Base-by-base conservation (phyloP, 208 protist species). In the Trypanosoma boissoni region DNA sequence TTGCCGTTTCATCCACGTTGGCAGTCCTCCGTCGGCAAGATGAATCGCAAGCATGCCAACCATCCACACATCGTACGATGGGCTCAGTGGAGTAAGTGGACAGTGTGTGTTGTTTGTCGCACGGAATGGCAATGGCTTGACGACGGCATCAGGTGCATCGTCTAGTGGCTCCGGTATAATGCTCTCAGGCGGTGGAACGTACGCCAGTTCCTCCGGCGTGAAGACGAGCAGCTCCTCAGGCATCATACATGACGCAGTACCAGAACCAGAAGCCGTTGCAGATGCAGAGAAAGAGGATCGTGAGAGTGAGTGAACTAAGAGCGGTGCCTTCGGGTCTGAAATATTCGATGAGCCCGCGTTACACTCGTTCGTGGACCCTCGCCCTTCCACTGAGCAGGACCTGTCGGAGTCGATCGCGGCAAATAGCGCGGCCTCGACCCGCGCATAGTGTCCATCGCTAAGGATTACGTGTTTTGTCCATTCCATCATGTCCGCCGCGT, bases 41-140 rank as follows among this genome's bases (percentile, higher is more conserved):
- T 86, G 76, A 26, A 89, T 55, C 9, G 76, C 74, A 21, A 92
- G 60, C 74, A 92, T 80, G 21, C 79, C 86, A 18, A 92, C 43
- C 74, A 80, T 78, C 81, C 82, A 92, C 27, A 92, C 55, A 50
- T 92, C 86, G 21, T 68, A 69, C 1, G 78, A 72, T 1, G 74
- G 46, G 9, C 43, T 62, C 12, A 72, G 34, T 1, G 46, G 21
- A 39, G 49, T 54, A 23, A 14, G 24, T 10, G 78, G 78, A 23
- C 58, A 44, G 3, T 44, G 29, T n/a, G 78, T 84, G 65, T 75
- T 80, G 39, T 64, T 60, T 21, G 55, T 74, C 51, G n/a, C 32
- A 3, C 65, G 64, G 41, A 74, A 60, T 36, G 32, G 43, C 2
- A 23, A 29, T 2, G n/a, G 5, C 5, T 16, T 43, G 18, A 26